phyloP scores from a whole-genome alignment of 768 basidiomycete species.

The Pulveroboletus sp. region DNA sequence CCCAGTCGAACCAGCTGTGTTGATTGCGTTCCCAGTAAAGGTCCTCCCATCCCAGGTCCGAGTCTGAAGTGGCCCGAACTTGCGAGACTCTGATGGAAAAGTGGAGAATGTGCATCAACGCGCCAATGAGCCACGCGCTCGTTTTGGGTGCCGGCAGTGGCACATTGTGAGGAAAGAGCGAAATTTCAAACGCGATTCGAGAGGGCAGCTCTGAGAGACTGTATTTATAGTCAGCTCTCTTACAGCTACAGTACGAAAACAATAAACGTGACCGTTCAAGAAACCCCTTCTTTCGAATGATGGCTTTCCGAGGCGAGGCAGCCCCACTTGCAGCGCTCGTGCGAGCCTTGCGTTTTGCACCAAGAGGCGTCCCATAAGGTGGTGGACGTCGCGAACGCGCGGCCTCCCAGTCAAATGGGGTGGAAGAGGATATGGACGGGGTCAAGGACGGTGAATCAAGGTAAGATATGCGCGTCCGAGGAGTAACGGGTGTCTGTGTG shows the following conservation, averaged over 20 bases:
- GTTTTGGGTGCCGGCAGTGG: conserved; percentile 68
- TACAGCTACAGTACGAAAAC: conserved; percentile 3
- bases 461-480: conserved; percentile 48
- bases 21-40: conserved; percentile 67
- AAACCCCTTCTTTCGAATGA: conserved; percentile 63
- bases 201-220: conserved; percentile 71
- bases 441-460: conserved; percentile 62
- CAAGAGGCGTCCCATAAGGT: conserved; percentile 65
- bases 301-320: conserved; percentile 44
- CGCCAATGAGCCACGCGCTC: conserved; percentile 65
- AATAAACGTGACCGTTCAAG: conserved; percentile 50
- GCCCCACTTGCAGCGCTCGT: conserved; percentile 29
- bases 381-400: conserved; percentile 67
- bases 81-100: conserved; percentile 62
- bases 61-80: conserved; percentile 53
- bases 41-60: conserved; percentile 77
- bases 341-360: conserved; percentile 42
- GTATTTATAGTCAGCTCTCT: conserved; percentile 12
- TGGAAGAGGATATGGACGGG: conserved; percentile 71
- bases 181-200: conserved; percentile 71
- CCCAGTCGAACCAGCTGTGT: conserved; percentile 80
- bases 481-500: conserved; percentile 43
- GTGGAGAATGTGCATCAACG: conserved; percentile 63
- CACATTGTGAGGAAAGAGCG: conserved; percentile 78
- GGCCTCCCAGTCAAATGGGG: conserved; percentile 87